These are phyloP conservation scores for Pseudopyrenochaeta lycopersici DNA, from an alignment of 2,329 filamentous ascomycete genomes.

Conservation along the genomic window DNA sequence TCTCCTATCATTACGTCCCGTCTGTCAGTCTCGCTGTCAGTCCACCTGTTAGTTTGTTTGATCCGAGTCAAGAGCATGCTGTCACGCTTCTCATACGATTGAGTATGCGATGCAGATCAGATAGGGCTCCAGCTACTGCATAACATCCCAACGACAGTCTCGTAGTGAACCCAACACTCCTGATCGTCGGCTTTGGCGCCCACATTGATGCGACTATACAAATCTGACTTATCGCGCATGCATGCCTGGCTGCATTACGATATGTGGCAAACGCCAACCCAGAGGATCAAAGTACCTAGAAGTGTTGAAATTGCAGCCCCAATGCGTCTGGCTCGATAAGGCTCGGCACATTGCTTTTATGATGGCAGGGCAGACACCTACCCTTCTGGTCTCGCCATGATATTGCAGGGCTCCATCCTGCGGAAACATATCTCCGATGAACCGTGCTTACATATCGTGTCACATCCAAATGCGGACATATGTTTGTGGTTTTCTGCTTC, in stretches of 20 bases:
- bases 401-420: no score
- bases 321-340: not conserved
- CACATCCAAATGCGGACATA: no score
- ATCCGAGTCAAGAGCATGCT: not conserved
- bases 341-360: not conserved
- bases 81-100: not conserved
- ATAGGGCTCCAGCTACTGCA: slow-evolving; percentile 15
- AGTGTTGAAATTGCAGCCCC: not conserved
- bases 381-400: no score
- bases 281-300: not conserved
- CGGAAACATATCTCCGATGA: no score
- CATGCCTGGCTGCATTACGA: not conserved
- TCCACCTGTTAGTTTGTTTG: not conserved
- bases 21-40: not conserved
- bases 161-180: not conserved
- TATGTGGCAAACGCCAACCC: not conserved
- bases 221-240: not conserved
- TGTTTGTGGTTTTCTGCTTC: no score
- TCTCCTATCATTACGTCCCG: not conserved
- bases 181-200: not conserved
- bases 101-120: slow-evolving; percentile 2
- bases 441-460: no score
- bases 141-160: slow-evolving; percentile 11
- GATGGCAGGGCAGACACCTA: not conserved
- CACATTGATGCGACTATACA: not conserved